These are phyloP conservation scores for Podaxis sp. DNA, from an alignment of 768 basidiomycete genomes.

Conservation along the genomic window DNA sequence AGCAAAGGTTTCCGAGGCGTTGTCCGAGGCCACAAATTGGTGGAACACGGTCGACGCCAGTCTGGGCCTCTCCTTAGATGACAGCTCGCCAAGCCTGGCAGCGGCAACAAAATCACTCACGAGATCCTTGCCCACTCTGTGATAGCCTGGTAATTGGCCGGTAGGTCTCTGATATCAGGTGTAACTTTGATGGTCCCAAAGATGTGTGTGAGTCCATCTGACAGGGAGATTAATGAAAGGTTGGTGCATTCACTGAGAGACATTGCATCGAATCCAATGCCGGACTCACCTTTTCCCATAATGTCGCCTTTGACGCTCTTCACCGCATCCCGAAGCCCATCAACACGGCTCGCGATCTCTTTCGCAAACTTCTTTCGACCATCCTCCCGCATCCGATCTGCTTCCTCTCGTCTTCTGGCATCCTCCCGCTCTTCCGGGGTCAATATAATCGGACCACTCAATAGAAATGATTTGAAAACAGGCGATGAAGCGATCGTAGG, in stretches of 20 bases:
- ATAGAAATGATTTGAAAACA: slow-evolving; percentile 80
- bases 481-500: slow-evolving; percentile 79
- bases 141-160: slow-evolving; percentile 82
- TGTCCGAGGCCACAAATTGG: slow-evolving; percentile 89
- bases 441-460: slow-evolving; percentile 69
- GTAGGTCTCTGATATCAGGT: slow-evolving; percentile 70
- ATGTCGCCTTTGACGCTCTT: slow-evolving; percentile 90
- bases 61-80: slow-evolving; percentile 33
- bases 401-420: slow-evolving; percentile 76
- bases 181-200: slow-evolving; percentile 86
- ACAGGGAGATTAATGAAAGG: not conserved
- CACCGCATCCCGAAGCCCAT: slow-evolving; percentile 77
- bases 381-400: slow-evolving; percentile 82
- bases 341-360: slow-evolving; percentile 85
- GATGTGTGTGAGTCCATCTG: slow-evolving; percentile 85
- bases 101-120: slow-evolving; percentile 41
- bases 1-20: slow-evolving; percentile 84
- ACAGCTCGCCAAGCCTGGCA: not conserved
- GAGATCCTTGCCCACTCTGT: slow-evolving; percentile 97
- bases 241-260: not conserved
- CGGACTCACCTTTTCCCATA: slow-evolving; percentile 66
- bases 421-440: slow-evolving; percentile 76
- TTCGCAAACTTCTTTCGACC: slow-evolving; percentile 79
- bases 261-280: not conserved
- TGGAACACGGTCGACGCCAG: slow-evolving; percentile 97